Evolutionary conservation across 768 basidiomycete genomes (phyloP).

Genomic region (Panus rudis): DNA sequence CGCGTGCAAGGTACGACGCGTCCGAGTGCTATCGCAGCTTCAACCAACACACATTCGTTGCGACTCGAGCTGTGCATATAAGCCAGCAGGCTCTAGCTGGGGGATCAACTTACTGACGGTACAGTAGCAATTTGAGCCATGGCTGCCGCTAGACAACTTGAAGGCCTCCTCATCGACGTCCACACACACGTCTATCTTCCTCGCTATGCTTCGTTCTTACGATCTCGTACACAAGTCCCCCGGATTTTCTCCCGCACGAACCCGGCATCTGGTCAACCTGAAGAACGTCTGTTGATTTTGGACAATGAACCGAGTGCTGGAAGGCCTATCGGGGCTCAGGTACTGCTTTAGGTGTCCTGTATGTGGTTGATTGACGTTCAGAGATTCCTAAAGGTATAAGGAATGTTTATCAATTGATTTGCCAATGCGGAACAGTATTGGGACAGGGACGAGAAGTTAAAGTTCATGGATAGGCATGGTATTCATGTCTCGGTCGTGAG

Average conservation of each 20-base stretch:
- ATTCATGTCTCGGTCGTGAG: slow-evolving; percentile 78
- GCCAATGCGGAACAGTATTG: slow-evolving; percentile 54
- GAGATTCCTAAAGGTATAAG: background rate
- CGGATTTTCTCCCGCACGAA: slow-evolving; percentile 50
- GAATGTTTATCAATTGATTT: too few species aligned
- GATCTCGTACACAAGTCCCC: slow-evolving; percentile 56
- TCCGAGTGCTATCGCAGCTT: too few species aligned
- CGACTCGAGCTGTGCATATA: too few species aligned
- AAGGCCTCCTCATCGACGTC: slow-evolving; percentile 59
- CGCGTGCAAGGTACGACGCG: too few species aligned
- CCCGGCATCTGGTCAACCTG: slow-evolving; percentile 29
- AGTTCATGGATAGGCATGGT: slow-evolving; percentile 79
- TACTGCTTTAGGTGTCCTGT: too few species aligned
- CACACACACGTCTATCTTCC: slow-evolving; percentile 86
- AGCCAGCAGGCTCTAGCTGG: too few species aligned
- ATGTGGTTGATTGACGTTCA: background rate
- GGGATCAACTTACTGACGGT: too few species aligned
- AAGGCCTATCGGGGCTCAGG: slow-evolving; percentile 74
- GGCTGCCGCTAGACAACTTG: too few species aligned
- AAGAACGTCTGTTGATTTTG: slow-evolving; percentile 71
- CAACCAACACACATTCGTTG: too few species aligned
- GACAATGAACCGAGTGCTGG: slow-evolving; percentile 77
- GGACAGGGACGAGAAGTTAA: slow-evolving; percentile 70
- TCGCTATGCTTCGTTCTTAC: slow-evolving; percentile 64
- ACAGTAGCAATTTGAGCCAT: too few species aligned